Base-by-base conservation (phyloP, 495 filamentous ascomycete genomes). In the Podospora anserina region DNA sequence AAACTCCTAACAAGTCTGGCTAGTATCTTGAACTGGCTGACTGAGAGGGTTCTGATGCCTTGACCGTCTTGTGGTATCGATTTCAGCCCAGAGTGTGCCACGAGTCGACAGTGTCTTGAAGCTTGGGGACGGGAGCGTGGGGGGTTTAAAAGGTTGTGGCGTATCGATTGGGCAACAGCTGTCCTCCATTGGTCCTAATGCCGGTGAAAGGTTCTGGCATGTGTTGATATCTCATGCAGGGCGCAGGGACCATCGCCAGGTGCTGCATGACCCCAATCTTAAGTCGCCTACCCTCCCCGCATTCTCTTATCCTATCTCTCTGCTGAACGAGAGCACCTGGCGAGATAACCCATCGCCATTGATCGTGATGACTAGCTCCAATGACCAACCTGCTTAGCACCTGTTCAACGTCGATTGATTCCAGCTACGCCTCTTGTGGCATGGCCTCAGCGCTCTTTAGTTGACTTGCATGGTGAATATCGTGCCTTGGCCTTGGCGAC, bases 251-350 rank as follows among this genome's bases (percentile, higher is more conserved):
- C 13, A 49, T 59, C 5, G 0, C 7, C 20, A 9, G 3, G 13
- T 59, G 19, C 56, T 59, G 19, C 56, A 59, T 13, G 5, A 4
- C 56, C 56, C 19, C 56, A 27, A 20, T 18, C 56, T 27, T 23
- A 23, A 23, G 20, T 23, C 5, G 19, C 7, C 9, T 49, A 49
- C 13, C 39, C 13, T 49, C 7, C 39, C 39, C 30, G 30, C 30
- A 32, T 20, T 59, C 56, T 27, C 56, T 59, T 27, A 27, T 59
- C 56, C 56, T 59, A 59, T 59, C 56, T 59, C 7, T 27, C 7
- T 27, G 56, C 16, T 13, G 56, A 23, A 23, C 56, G 19, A 2
- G 6, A 20, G 18, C 56, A 59, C 18, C 19, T 59, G 56, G 56
- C 3, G 56, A 59, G 56, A 59, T 59, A 59, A 59, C 56, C 19